These are phyloP conservation scores for Trichoderma brevicompactum DNA, from an alignment of 2,329 filamentous ascomycete genomes.

Conservation along the genomic window DNA sequence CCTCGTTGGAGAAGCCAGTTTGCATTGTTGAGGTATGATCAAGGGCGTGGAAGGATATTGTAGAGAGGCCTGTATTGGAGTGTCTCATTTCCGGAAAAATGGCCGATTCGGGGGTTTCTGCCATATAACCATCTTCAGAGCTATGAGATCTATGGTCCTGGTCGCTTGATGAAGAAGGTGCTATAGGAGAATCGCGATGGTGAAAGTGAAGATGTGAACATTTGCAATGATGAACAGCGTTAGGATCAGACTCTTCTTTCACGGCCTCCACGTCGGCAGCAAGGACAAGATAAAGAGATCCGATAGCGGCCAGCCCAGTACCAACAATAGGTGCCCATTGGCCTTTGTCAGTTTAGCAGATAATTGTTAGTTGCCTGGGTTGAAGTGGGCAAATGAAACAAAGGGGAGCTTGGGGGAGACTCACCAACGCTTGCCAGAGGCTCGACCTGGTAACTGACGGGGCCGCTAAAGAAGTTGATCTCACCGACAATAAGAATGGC, in stretches of 20 bases:
- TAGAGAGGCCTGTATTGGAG: background rate
- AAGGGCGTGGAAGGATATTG: background rate
- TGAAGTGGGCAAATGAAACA: background rate
- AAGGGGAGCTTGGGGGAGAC: constrained; percentile 33
- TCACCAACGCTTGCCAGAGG: constrained; percentile 64
- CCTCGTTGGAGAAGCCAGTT: background rate
- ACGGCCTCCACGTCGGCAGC: constrained; percentile 40
- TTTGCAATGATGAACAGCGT: constrained; percentile 25
- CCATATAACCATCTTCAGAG: background rate
- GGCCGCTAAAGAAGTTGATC: constrained; percentile 64
- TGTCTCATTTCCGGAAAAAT: background rate
- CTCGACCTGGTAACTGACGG: constrained; percentile 63
- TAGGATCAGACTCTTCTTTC: constrained; percentile 16
- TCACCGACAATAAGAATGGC: constrained; percentile 66
- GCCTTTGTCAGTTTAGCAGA: constrained; percentile 40
- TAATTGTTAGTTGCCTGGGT: too few species aligned
- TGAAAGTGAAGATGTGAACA: constrained; percentile 26
- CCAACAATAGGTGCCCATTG: constrained; percentile 66
- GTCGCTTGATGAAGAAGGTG: background rate
- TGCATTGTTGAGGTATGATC: background rate
- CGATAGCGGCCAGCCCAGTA: constrained; percentile 60
- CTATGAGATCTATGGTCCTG: background rate
- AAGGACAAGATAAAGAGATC: constrained; percentile 61
- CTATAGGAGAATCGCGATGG: background rate
- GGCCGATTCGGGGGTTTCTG: background rate